These are phyloP conservation scores for Populus simonii DNA, from an alignment of 345 rosid species.

Conservation along the genomic window DNA sequence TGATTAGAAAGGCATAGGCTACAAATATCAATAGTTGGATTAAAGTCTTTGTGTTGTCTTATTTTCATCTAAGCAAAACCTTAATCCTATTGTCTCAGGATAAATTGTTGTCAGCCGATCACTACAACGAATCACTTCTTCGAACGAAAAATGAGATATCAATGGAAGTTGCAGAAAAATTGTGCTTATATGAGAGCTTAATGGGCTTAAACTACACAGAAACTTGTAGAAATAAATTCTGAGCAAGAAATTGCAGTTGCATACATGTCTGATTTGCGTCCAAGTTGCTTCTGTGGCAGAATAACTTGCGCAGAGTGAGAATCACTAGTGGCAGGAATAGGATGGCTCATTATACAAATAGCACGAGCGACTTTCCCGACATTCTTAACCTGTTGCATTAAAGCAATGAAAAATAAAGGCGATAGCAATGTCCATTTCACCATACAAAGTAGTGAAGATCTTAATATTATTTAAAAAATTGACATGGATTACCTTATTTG, in stretches of 20 bases:
- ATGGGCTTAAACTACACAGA: background rate
- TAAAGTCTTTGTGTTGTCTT: no score
- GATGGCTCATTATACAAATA: conserved; percentile 94
- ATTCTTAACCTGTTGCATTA: conserved; percentile 63
- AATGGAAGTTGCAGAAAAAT: background rate
- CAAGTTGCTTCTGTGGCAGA: conserved; percentile 91
- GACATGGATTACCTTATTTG: conserved; percentile 54
- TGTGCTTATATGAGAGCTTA: background rate
- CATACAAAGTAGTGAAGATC: background rate
- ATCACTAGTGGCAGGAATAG: conserved; percentile 74
- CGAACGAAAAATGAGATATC: background rate
- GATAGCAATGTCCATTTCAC: background rate
- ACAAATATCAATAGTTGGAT: no score
- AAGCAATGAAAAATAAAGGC: background rate
- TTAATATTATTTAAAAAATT: background rate
- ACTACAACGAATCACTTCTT: background rate
- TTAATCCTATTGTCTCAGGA: background rate
- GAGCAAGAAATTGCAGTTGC: conserved; percentile 8
- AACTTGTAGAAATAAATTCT: background rate
- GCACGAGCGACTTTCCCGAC: conserved; percentile 92
- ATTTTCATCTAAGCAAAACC: background rate
- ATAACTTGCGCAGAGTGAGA: conserved; percentile 92
- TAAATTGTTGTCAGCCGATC: no score
- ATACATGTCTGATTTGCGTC: conserved; percentile 89
- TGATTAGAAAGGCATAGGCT: background rate